Evolutionary conservation across 2,329 filamentous ascomycete genomes (phyloP).

Genomic region (Calonectria fujianensis): DNA sequence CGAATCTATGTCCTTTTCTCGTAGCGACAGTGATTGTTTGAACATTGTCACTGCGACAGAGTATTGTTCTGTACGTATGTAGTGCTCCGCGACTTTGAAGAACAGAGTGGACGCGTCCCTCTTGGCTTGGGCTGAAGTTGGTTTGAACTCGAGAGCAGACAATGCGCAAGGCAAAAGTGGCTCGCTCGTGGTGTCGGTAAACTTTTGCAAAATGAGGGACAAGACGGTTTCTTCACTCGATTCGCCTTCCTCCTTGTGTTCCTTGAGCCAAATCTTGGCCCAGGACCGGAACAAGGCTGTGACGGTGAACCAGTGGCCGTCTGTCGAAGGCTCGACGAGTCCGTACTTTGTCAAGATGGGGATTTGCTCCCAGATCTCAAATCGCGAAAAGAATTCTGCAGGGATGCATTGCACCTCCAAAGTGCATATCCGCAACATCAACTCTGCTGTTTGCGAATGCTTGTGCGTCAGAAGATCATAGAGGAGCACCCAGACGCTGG

Average conservation of each 20-base stretch:
- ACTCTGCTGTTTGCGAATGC: not conserved
- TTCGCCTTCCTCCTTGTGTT: not conserved
- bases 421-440: slow-evolving; percentile 32
- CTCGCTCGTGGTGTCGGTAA: not conserved
- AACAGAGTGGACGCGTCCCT: slow-evolving; percentile 10
- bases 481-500: slow-evolving; percentile 8
- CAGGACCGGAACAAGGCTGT: slow-evolving; percentile 18
- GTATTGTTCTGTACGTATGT: not conserved
- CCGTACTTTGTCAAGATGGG: slow-evolving; percentile 27
- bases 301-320: slow-evolving; percentile 16
- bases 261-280: slow-evolving; percentile 1
- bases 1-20: not conserved
- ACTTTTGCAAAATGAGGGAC: not conserved
- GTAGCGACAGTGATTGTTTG: not conserved
- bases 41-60: not conserved
- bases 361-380: slow-evolving; percentile 12
- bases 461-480: slow-evolving; percentile 3
- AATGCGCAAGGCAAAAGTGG: slow-evolving; percentile 27
- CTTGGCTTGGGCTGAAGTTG: slow-evolving; percentile 5
- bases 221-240: slow-evolving; percentile 4
- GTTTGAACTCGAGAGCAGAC: slow-evolving; percentile 16
- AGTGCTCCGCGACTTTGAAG: slow-evolving; percentile 17
- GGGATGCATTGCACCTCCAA: slow-evolving; percentile 33
- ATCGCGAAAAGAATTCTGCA: not conserved
- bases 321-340: slow-evolving; percentile 26